Percentiles rank a stretch among this genome's conserved stretches.
These are phyloP conservation scores for Yamadazyma philogaea DNA, from an alignment of 805 yeast species.

Conservation along the genomic window DNA sequence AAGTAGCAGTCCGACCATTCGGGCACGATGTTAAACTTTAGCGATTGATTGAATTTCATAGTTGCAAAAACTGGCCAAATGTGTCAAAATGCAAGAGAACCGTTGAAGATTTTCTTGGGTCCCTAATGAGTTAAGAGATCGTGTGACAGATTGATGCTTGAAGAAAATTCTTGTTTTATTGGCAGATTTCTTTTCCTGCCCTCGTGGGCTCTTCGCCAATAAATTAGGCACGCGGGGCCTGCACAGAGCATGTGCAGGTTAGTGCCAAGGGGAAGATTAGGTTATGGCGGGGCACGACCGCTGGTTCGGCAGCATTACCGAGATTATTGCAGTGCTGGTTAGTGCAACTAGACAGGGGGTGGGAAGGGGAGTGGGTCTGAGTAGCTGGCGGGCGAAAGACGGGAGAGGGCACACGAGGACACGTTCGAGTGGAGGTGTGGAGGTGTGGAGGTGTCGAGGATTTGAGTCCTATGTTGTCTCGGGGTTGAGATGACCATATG, in stretches of 20 bases:
- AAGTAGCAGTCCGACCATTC: slow-evolving; percentile 50
- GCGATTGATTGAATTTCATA: slow-evolving; percentile 51
- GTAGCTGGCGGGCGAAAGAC: too few species aligned
- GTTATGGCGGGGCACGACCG: too few species aligned
- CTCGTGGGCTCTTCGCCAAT: slow-evolving; percentile 9
- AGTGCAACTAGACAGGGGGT: too few species aligned
- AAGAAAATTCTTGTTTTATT: slow-evolving; percentile 8
- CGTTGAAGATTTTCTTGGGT: slow-evolving; percentile 4
- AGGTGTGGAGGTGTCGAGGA: too few species aligned
- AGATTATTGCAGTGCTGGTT: too few species aligned
- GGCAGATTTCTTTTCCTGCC: slow-evolving; percentile 7
- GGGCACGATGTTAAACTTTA: slow-evolving; percentile 52
- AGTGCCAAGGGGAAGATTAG: too few species aligned
- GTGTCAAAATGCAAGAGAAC: slow-evolving; percentile 10
- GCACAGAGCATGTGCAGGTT: background rate
- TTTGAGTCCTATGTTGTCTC: too few species aligned
- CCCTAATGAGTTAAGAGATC: slow-evolving; percentile 10
- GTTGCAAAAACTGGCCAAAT: background rate
- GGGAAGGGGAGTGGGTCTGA: too few species aligned
- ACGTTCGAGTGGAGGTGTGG: too few species aligned
- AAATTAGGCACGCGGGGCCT: background rate
- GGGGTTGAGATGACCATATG: too few species aligned
- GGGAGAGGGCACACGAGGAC: too few species aligned
- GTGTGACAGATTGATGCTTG: slow-evolving; percentile 12
- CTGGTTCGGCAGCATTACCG: too few species aligned